These are phyloP conservation scores for Ramaria sp. DNA, from an alignment of 768 basidiomycete genomes.

Conservation along the genomic window DNA sequence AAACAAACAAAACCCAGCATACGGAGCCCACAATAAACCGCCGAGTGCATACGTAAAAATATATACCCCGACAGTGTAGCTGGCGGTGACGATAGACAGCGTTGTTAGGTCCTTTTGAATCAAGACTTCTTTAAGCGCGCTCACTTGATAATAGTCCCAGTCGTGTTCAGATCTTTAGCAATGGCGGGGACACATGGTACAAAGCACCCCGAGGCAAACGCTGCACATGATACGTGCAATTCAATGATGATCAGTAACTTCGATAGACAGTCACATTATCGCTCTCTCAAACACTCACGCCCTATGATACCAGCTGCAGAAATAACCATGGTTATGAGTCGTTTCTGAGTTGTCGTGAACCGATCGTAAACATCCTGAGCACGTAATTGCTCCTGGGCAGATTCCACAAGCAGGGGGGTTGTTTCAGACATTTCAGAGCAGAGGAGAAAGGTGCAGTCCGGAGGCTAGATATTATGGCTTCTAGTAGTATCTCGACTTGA, in stretches of 20 bases:
- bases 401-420: background rate
- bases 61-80: slow-evolving; percentile 42
- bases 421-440: background rate
- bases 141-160: slow-evolving; percentile 48
- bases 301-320: slow-evolving; percentile 54
- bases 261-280: too few species aligned
- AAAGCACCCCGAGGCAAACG: slow-evolving; percentile 59
- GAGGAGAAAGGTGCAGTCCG: too few species aligned
- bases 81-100: slow-evolving; percentile 11
- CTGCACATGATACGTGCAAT: too few species aligned
- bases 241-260: too few species aligned
- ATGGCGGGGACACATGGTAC: slow-evolving; percentile 69
- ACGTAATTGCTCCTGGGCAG: background rate
- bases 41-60: slow-evolving; percentile 35
- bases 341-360: slow-evolving; percentile 44
- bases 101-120: too few species aligned
- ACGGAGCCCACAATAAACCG: slow-evolving; percentile 41
- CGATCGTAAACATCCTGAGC: slow-evolving; percentile 39
- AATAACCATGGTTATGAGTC: slow-evolving; percentile 42
- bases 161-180: slow-evolving; percentile 49
- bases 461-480: too few species aligned
- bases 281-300: slow-evolving; percentile 25
- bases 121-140: background rate
- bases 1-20: slow-evolving; percentile 37
- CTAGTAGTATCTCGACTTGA: too few species aligned